Evolutionary conservation across 1,139 yeast genomes (phyloP).

Genomic region (Entelexis paramagnoliae): DNA sequence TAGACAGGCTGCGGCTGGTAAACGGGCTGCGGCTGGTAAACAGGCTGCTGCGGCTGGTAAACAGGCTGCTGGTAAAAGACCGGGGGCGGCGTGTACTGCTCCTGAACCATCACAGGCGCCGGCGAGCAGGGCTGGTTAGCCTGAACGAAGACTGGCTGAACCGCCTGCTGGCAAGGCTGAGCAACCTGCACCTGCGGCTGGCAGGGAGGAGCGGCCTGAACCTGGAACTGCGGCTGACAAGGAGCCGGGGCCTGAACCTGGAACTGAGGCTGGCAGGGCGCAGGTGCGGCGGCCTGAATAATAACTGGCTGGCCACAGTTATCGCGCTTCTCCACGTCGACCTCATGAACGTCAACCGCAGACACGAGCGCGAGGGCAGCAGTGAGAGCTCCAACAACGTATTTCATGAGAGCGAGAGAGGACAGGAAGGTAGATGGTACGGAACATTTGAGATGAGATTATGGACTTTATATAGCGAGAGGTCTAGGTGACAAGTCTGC

Average conservation of each 20-base stretch:
- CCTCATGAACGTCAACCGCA: neutral
- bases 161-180: slow-evolving; percentile 5
- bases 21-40: neutral
- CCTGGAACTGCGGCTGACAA: slow-evolving; percentile 6
- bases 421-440: neutral
- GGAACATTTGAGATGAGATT: neutral
- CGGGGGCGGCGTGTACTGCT: slow-evolving; percentile 3
- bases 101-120: slow-evolving; percentile 2
- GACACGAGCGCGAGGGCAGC: slow-evolving; percentile 1
- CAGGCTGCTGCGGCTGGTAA: neutral
- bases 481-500: neutral
- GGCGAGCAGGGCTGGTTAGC: slow-evolving; percentile 13
- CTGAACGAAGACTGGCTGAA: slow-evolving; percentile 8
- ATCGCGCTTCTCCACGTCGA: slow-evolving; percentile 2
- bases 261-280: slow-evolving; percentile 3
- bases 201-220: slow-evolving; percentile 5
- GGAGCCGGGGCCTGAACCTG: neutral
- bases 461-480: neutral
- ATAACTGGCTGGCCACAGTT: neutral
- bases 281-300: slow-evolving; percentile 6
- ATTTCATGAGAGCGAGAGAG: neutral
- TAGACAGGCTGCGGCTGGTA: slow-evolving; percentile 1
- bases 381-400: neutral
- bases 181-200: slow-evolving; percentile 3
- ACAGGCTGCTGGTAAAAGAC: slow-evolving; percentile 2